phyloP scores from a whole-genome alignment of 306 rosid species.

The Pueraria montana region DNA sequence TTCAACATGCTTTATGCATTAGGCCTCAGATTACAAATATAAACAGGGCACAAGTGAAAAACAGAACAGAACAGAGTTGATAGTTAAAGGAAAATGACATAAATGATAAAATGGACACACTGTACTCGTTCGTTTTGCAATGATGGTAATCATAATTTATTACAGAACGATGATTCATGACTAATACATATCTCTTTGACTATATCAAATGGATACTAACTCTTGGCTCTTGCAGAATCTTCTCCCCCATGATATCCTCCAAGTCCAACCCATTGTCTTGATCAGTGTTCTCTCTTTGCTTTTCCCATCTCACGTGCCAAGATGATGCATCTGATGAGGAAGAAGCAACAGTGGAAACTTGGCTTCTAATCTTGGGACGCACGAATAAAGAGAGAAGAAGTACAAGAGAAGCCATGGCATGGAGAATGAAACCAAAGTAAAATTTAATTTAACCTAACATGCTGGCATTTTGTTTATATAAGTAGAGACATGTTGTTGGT shows the following conservation, averaged over 20 bases:
- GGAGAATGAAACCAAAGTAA: slow-evolving; percentile 1
- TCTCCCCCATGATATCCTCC: slow-evolving; percentile 13
- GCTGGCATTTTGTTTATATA: background rate
- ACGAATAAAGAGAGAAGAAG: slow-evolving; percentile 45
- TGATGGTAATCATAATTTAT: background rate
- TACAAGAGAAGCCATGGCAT: slow-evolving; percentile 56
- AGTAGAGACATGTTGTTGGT: background rate
- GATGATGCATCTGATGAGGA: slow-evolving; percentile 7
- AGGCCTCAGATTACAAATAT: background rate
- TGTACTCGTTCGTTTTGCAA: background rate
- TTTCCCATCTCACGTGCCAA: background rate
- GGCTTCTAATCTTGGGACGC: slow-evolving; percentile 23
- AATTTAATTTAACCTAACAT: background rate
- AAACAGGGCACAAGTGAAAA: background rate
- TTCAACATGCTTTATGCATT: background rate
- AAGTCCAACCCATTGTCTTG: background rate
- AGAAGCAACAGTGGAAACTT: slow-evolving; percentile 2
- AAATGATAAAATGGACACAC: background rate
- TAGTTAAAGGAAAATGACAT: background rate
- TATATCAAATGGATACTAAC: slow-evolving; percentile 50
- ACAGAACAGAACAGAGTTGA: background rate
- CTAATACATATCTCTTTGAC: background rate
- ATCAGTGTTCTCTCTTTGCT: background rate
- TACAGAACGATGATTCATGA: no score
- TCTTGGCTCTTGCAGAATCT: slow-evolving; percentile 50